Percentiles rank a stretch among this genome's conserved stretches.
phyloP scores from a whole-genome alignment of 2,329 filamentous ascomycete species.

The Nothophaeocryptopus gaeumannii region DNA sequence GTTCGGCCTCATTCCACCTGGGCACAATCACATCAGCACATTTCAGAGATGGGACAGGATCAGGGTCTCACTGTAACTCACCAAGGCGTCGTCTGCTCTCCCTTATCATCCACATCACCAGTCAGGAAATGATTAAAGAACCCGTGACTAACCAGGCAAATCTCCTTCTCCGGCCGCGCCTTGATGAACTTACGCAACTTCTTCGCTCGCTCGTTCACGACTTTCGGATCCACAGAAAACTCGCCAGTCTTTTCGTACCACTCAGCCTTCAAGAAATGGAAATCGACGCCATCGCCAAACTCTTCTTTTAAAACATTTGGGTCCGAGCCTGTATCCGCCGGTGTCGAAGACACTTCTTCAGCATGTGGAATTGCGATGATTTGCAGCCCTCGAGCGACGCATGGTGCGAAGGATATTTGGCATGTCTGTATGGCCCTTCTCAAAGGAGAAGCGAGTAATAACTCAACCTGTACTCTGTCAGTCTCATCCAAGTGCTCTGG shows the following conservation, averaged over 20 bases:
- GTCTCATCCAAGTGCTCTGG: background rate
- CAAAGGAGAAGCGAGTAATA: slow-evolving; percentile 31
- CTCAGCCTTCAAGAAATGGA: slow-evolving; percentile 25
- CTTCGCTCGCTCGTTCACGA: slow-evolving; percentile 25
- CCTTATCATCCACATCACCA: slow-evolving; percentile 30
- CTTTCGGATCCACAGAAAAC: slow-evolving; percentile 25
- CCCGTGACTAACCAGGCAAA: slow-evolving; percentile 32
- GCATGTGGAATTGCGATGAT: slow-evolving; percentile 30
- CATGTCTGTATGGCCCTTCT: slow-evolving; percentile 31
- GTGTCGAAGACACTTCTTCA: slow-evolving; percentile 29
- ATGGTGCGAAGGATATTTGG: slow-evolving; percentile 25
- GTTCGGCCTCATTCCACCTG: slow-evolving; percentile 30
- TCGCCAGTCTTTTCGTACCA: slow-evolving; percentile 32
- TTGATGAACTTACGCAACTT: slow-evolving; percentile 29
- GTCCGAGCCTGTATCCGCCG: slow-evolving; percentile 28
- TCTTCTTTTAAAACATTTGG: slow-evolving; percentile 20
- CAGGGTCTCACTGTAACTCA: too few relatives aligned
- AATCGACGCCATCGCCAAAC: slow-evolving; percentile 27
- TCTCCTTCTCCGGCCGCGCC: slow-evolving; percentile 28
- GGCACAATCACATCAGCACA: too few relatives aligned
- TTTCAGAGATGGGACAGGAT: too few relatives aligned
- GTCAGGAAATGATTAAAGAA: slow-evolving; percentile 33
- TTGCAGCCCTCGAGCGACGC: slow-evolving; percentile 25
- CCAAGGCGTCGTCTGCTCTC: slow-evolving; percentile 32
- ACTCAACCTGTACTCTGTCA: slow-evolving; percentile 24